These are phyloP conservation scores for Pythium biforme DNA, from an alignment of 352 stramenopile species.

Conservation along the genomic window DNA sequence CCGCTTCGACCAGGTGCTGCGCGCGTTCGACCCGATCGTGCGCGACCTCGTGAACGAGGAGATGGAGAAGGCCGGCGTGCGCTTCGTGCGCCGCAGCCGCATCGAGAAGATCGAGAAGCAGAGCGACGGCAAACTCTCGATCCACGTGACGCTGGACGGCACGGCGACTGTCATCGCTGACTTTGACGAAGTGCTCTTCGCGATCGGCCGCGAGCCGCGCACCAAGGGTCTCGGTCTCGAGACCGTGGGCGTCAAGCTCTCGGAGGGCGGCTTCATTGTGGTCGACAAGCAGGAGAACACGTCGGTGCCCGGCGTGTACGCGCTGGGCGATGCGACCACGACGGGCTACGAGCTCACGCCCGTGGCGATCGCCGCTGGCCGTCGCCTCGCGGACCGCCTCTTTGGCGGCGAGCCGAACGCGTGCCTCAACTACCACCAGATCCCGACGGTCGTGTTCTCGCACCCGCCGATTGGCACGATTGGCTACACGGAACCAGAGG, in stretches of 20 bases:
- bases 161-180: slow-evolving; percentile 43
- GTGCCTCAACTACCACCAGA: slow-evolving; percentile 90
- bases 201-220: slow-evolving; percentile 86
- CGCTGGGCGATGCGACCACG: slow-evolving; percentile 91
- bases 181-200: slow-evolving; percentile 64
- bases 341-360: slow-evolving; percentile 87
- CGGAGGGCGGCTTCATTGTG: slow-evolving; percentile 78
- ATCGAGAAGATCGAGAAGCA: slow-evolving; percentile 83
- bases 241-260: slow-evolving; percentile 74
- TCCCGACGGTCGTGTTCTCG: slow-evolving; percentile 97
- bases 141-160: slow-evolving; percentile 55
- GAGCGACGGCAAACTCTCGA: slow-evolving; percentile 79
- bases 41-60: slow-evolving; percentile 73
- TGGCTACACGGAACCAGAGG: slow-evolving; percentile 93
- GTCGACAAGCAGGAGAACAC: slow-evolving; percentile 93
- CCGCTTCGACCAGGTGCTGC: slow-evolving; percentile 83
- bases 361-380: slow-evolving; percentile 87
- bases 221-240: slow-evolving; percentile 86
- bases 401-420: slow-evolving; percentile 84
- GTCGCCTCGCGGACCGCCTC: slow-evolving; percentile 88
- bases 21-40: slow-evolving; percentile 90
- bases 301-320: slow-evolving; percentile 84
- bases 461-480: slow-evolving; percentile 95
- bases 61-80: slow-evolving; percentile 66
- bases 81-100: slow-evolving; percentile 54